Evolutionary conservation across 345 rosid genomes (phyloP), one percentile per base, ranked within the genome.

Genomic region (Isatis tinctoria): DNA sequence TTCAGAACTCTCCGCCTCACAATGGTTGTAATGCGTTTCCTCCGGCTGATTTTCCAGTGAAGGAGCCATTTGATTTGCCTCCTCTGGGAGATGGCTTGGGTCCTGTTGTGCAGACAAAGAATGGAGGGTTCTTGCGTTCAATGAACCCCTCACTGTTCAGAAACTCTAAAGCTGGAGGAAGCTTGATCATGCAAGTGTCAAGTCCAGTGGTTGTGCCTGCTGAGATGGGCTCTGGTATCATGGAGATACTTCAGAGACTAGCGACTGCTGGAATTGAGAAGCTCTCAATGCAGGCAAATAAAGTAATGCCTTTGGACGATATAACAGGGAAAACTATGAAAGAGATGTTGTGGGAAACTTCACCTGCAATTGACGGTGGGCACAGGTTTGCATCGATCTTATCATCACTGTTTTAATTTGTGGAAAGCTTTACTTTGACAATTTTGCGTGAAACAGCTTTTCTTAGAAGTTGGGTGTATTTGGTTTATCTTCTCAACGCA

Each of bases 161-260:
- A 30, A 86, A 83, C 49, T 82, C 90, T 6, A 87, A 94, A 83
- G 81, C 76, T 33, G 80, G 87, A 17, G 95, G 98, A 64, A 87
- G 75, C 84, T 82, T 91, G 85, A 75, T 94, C 79, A 94, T 94
- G 97, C 98, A 94, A 79, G 96, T 85, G 75, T 94, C 98, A 36
- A 86, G 82, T 82, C 97, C 98, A 3, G 94, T 94, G 67, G 97
- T 94, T 63, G 91, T 94, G 52, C 98, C 97, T 13, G 97, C 96
- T 12, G 96, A 88, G 82, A 91, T 94, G 98, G 98, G 98, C 65
- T 87, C 91, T 64, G 85, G 85, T 71, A 78, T 90, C 70, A 84
- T 82, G 84, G 96, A 84, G 41, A 82, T 88, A 73, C 85, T 91
- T 61, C 87, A 89, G 83, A 79, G 52, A 67, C 79, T 94, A 45